These are phyloP conservation scores for Pisolithus thermaeus DNA, from an alignment of 1,284 basidiomycete species.

Conservation along the genomic window DNA sequence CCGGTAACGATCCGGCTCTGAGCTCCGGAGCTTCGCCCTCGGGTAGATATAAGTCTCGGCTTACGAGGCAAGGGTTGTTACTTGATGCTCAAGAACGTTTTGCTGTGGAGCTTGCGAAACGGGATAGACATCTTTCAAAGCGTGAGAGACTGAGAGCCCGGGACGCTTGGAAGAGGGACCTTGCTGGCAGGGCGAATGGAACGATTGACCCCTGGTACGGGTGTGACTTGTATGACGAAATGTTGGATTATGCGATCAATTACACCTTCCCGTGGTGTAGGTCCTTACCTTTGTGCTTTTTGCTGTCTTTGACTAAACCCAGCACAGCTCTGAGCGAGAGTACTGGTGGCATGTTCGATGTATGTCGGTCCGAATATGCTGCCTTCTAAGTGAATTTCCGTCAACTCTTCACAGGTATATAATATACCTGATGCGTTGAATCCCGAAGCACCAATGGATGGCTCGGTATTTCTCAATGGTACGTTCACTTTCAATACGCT, in stretches of 20 bases:
- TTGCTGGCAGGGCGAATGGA: conserved; percentile 39
- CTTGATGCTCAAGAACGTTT: conserved; percentile 19
- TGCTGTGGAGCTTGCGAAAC: conserved; percentile 12
- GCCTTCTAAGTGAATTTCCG: neutral
- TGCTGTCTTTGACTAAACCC: conserved; percentile 1
- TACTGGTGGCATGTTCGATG: conserved; percentile 37
- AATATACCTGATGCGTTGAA: conserved; percentile 49
- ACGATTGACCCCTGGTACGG: conserved; percentile 58
- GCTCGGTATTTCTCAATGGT: conserved; percentile 59
- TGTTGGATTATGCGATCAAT: conserved; percentile 56
- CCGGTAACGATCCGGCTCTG: conserved; percentile 22
- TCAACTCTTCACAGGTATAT: conserved; percentile 35
- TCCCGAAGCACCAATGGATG: conserved; percentile 42
- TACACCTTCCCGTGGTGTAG: conserved; percentile 66
- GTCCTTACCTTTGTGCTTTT: neutral
- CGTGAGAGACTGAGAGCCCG: conserved; percentile 19
- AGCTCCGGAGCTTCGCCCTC: conserved; percentile 20
- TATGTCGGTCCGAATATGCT: conserved; percentile 10
- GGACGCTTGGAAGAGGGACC: conserved; percentile 38
- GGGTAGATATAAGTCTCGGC: conserved; percentile 10
- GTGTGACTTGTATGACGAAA: conserved; percentile 47
- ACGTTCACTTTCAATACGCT: conserved; percentile 7
- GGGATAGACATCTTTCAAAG: conserved; percentile 12
- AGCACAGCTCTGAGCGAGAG: conserved; percentile 30
- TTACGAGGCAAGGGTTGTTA: conserved; percentile 16